Conservation (phyloP, 1,139 yeast genomes). For the Diutina ranongensis region DNA sequence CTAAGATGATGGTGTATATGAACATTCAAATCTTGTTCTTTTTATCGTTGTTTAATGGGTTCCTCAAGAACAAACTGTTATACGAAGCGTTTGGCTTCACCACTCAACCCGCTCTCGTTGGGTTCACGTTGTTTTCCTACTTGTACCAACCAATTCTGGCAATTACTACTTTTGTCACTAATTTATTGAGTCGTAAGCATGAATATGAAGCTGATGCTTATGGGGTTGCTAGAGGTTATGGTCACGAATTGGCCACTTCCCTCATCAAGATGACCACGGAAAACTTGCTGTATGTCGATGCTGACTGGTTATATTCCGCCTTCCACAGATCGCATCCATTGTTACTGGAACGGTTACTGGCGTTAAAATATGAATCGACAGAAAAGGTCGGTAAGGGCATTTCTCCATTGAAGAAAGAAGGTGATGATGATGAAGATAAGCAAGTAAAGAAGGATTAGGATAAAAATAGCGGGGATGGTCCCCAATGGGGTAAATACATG, state of each 20-base stretch:
- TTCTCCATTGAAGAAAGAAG: background rate
- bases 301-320: constrained; percentile 82
- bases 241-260: constrained; percentile 56
- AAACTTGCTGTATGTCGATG: constrained; percentile 74
- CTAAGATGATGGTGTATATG: constrained; percentile 52
- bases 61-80: constrained; percentile 67
- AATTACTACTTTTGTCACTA: constrained; percentile 50
- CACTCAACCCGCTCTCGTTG: constrained; percentile 62
- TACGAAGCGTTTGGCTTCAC: constrained; percentile 71
- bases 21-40: constrained; percentile 55
- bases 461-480: background rate
- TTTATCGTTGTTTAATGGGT: constrained; percentile 66
- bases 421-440: background rate
- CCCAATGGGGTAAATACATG: too few species aligned
- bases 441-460: background rate
- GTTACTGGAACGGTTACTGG: constrained; percentile 73
- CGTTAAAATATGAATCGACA: constrained; percentile 44
- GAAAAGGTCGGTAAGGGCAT: constrained; percentile 20
- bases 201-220: constrained; percentile 91
- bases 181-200: constrained; percentile 66
- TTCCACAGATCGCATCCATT: constrained; percentile 90
- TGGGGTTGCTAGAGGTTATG: constrained; percentile 65
- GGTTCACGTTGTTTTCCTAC: constrained; percentile 66
- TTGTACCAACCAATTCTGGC: constrained; percentile 70
- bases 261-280: constrained; percentile 67